phyloP scores from a whole-genome alignment of 169 alveolate species.

The Toxoplasma gondii region DNA sequence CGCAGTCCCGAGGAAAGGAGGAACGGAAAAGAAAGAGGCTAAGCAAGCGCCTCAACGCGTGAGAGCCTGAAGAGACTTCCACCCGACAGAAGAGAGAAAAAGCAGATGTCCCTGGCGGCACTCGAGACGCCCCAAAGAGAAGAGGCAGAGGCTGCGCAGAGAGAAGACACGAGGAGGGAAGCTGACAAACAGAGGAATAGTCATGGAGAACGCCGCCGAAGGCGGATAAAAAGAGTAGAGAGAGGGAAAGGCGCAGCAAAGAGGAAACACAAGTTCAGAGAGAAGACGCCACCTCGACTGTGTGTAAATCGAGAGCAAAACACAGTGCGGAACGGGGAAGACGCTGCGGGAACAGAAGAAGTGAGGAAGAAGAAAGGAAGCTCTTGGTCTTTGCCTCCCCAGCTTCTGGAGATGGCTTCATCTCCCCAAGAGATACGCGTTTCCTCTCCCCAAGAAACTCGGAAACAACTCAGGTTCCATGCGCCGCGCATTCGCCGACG shows the following conservation, averaged over 20 bases:
- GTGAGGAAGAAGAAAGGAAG: not conserved
- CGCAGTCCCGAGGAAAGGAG: not conserved
- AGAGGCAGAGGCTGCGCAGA: not conserved
- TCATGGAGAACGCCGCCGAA: too few relatives aligned
- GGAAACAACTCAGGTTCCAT: too few relatives aligned
- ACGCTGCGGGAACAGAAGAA: not conserved
- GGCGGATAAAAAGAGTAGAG: not conserved
- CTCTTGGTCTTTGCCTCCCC: too few relatives aligned
- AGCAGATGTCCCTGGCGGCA: too few relatives aligned
- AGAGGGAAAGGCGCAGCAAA: not conserved
- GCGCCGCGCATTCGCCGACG: too few relatives aligned
- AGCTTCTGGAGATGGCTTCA: too few relatives aligned
- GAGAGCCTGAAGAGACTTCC: not conserved
- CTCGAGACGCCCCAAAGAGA: not conserved
- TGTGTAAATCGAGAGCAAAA: too few relatives aligned
- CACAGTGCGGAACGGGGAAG: not conserved
- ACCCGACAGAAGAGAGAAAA: not conserved
- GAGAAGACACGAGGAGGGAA: not conserved
- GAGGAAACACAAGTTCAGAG: not conserved
- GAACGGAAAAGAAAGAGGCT: not conserved
- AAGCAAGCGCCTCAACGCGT: not conserved
- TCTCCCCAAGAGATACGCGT: too few relatives aligned
- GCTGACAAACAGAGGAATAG: too few relatives aligned
- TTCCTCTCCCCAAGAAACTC: too few relatives aligned
- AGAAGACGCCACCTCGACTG: too few relatives aligned